phyloP scores from a whole-genome alignment of 148 eudicot genomes.

The Chenopodium formosanum region DNA sequence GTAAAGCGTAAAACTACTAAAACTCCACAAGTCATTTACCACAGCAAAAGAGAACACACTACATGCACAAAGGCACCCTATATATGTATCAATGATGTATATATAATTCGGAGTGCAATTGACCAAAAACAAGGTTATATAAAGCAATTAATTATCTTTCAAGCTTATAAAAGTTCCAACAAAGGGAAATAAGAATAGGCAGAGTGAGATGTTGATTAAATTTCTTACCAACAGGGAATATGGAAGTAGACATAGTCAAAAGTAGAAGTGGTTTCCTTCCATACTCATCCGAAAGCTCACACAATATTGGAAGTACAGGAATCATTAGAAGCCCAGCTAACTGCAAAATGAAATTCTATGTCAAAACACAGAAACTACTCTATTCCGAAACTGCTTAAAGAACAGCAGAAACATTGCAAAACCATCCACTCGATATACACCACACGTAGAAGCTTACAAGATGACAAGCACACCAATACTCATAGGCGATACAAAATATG shows the following conservation, averaged over 20 bases:
- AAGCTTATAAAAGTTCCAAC: not conserved
- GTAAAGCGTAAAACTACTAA: not conserved
- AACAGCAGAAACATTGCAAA: not conserved
- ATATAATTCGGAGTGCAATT: not conserved
- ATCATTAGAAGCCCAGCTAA: conserved; percentile 31
- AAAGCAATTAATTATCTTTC: not conserved
- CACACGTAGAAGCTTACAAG: not conserved
- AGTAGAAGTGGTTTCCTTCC: conserved; percentile 40
- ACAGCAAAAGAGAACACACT: not conserved
- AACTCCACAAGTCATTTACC: no score
- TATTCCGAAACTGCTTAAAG: not conserved
- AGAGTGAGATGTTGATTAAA: not conserved
- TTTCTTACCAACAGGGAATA: conserved; percentile 29
- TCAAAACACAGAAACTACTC: not conserved
- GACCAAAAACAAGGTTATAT: not conserved
- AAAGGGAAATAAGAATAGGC: not conserved
- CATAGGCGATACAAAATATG: not conserved
- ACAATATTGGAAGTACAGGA: conserved; percentile 29
- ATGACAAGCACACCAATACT: not conserved
- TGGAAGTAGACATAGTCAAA: conserved; percentile 27
- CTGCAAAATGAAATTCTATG: conserved; percentile 15
- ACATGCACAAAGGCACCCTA: no score
- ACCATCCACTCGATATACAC: not conserved
- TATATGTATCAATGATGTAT: not conserved
- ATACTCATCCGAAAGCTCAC: conserved; percentile 39